These are phyloP conservation scores for Coemansia sp. DNA, from an alignment of 192 early-diverging fungal species.

Conservation along the genomic window DNA sequence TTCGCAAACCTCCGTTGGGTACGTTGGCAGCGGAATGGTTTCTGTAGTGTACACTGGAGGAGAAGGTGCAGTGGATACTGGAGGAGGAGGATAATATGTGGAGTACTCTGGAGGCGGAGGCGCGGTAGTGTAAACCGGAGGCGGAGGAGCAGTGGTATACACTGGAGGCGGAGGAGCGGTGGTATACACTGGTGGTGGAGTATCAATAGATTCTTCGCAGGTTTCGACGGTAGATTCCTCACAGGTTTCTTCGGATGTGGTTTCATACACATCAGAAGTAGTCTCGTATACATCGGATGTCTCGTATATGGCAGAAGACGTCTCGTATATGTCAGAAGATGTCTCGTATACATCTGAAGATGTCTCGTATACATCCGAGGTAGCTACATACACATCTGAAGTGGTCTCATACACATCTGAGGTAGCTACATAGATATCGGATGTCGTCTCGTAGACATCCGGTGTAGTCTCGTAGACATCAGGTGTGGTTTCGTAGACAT, in stretches of 20 bases:
- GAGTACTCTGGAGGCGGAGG: slow-evolving; percentile 6
- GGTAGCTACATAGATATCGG: neutral
- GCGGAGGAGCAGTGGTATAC: neutral
- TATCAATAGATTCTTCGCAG: slow-evolving; percentile 8
- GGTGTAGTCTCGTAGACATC: slow-evolving; percentile 14
- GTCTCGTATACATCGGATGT: slow-evolving; percentile 6
- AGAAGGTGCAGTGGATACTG: neutral
- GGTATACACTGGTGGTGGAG: slow-evolving; percentile 1
- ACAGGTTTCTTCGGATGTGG: neutral
- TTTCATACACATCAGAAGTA: slow-evolving; percentile 3
- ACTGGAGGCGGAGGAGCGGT: neutral
- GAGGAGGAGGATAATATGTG: neutral
- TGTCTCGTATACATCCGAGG: slow-evolving; percentile 8
- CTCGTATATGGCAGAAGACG: slow-evolving; percentile 3
- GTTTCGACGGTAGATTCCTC: slow-evolving; percentile 6
- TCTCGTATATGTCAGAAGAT: slow-evolving; percentile 15
- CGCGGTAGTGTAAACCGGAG: slow-evolving; percentile 4
- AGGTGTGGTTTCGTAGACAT: neutral
- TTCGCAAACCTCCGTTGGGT: slow-evolving; percentile 20
- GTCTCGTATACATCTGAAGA: slow-evolving; percentile 14
- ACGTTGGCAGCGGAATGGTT: slow-evolving; percentile 8
- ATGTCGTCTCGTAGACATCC: neutral
- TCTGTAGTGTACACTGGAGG: slow-evolving; percentile 4
- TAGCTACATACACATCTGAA: slow-evolving; percentile 5
- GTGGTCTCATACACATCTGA: slow-evolving; percentile 13